A percentile compares a stretch with the other conserved stretches of the same genome.
Conservation (phyloP, 2,329 filamentous ascomycete genomes). For the Exophiala oligosperma region DNA sequence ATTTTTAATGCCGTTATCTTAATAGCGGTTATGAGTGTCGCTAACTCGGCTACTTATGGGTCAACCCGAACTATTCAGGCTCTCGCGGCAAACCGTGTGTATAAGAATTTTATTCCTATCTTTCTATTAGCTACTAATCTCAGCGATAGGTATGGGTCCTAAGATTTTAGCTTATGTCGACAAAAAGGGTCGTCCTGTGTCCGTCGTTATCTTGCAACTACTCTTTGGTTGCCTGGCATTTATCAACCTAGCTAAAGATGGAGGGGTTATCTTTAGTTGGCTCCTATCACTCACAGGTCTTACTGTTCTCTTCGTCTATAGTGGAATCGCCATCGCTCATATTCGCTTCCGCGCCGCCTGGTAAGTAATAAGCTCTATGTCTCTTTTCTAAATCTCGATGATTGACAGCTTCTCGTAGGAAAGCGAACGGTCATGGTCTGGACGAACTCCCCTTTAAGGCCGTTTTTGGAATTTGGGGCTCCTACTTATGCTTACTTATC, state of each 20-base stretch:
- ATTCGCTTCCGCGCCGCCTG: slow-evolving; percentile 89
- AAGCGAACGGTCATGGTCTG: slow-evolving; percentile 63
- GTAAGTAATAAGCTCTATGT: too few species aligned
- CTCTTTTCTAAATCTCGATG: too few species aligned
- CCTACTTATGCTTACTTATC: slow-evolving; percentile 74
- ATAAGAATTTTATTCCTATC: too few species aligned
- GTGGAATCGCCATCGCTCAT: slow-evolving; percentile 49
- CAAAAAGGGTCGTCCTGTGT: slow-evolving; percentile 75
- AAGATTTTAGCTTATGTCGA: slow-evolving; percentile 77
- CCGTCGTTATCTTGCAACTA: slow-evolving; percentile 69
- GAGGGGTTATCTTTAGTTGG: slow-evolving; percentile 69
- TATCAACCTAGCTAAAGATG: slow-evolving; percentile 56
- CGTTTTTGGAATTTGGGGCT: slow-evolving; percentile 76
- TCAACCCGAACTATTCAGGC: slow-evolving; percentile 88
- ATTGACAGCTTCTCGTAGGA: not conserved
- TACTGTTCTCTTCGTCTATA: slow-evolving; percentile 72
- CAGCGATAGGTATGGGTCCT: slow-evolving; percentile 63
- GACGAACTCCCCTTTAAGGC: slow-evolving; percentile 78
- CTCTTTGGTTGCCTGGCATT: slow-evolving; percentile 75
- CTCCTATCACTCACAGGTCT: slow-evolving; percentile 74
- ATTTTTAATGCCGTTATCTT: slow-evolving; percentile 96
- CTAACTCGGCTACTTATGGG: slow-evolving; percentile 88
- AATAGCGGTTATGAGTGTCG: slow-evolving; percentile 84
- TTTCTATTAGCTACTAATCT: too few species aligned
- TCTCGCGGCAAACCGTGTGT: slow-evolving; percentile 54